These are phyloP conservation scores for Lactarius tabidus DNA, from an alignment of 768 basidiomycete species.

Conservation along the genomic window DNA sequence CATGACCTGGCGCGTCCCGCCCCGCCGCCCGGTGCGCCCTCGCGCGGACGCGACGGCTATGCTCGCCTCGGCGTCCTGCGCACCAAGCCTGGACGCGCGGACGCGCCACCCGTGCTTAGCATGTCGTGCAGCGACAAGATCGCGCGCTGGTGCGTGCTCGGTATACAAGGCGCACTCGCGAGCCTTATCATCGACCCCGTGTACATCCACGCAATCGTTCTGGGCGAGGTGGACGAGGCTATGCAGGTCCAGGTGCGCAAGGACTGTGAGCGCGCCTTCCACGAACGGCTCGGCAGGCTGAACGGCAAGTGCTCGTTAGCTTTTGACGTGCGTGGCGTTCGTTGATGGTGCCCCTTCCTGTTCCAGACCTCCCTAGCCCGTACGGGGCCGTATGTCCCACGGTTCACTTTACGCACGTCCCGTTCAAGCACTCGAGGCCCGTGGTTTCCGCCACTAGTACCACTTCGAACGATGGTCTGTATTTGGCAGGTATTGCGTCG, in stretches of 20 bases:
- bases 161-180: constrained; percentile 80
- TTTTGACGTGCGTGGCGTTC: neutral
- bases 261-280: constrained; percentile 72
- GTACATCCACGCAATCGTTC: constrained; percentile 59
- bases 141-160: constrained; percentile 78
- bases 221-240: constrained; percentile 61
- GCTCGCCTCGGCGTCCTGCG: constrained; percentile 69
- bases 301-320: constrained; percentile 37
- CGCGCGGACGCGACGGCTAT: constrained; percentile 82
- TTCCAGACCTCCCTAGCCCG: constrained; percentile 42
- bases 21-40: constrained; percentile 38
- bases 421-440: constrained; percentile 57
- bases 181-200: constrained; percentile 53
- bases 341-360: neutral
- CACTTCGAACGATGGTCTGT: constrained; percentile 70
- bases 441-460: constrained; percentile 27
- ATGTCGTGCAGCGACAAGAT: constrained; percentile 98
- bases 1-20: constrained; percentile 36
- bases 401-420: constrained; percentile 54
- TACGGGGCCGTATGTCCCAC: constrained; percentile 49
- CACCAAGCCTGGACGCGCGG: constrained; percentile 92
- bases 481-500: neutral
- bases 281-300: constrained; percentile 45
- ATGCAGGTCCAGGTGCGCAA: constrained; percentile 40
- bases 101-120: constrained; percentile 74